Conservation (phyloP, 75 land plant genomes). For the Pseudotsuga menziesii region DNA sequence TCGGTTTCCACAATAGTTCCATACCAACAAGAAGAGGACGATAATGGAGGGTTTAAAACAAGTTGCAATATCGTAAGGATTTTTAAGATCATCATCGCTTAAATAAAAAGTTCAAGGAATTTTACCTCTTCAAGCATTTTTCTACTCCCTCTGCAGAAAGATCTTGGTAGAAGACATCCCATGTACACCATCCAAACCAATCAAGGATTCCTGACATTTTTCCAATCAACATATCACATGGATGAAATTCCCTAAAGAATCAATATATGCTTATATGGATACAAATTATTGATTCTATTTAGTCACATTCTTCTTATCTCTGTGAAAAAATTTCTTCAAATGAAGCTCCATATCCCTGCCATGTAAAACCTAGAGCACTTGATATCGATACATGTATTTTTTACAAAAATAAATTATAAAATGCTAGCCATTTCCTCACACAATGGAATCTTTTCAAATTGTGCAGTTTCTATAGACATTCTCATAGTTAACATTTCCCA, state of each 20-base stretch:
- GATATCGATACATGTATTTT: not conserved
- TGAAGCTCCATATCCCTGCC: conserved; percentile 29
- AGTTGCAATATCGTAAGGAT: not conserved
- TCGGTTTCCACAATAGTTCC: too few species aligned
- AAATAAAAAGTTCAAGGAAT: not conserved
- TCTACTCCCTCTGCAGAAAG: conserved; percentile 86
- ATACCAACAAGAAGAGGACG: not conserved
- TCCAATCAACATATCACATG: conserved; percentile 13
- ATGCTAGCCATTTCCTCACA: not conserved
- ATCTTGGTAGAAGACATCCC: conserved; percentile 98
- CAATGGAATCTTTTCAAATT: not conserved
- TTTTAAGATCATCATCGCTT: not conserved
- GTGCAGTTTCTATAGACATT: not conserved
- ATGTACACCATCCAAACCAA: conserved; percentile 98
- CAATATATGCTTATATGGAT: not conserved
- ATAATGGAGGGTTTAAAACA: not conserved
- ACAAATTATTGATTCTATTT: not conserved
- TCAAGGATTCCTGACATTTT: conserved; percentile 80
- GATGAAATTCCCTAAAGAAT: not conserved
- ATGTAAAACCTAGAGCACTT: not conserved
- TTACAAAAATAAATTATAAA: not conserved
- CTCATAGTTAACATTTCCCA: not conserved
- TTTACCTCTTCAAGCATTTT: conserved; percentile 36
- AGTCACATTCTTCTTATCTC: conserved; percentile 41
- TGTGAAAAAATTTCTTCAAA: conserved; percentile 20